These are phyloP conservation scores for Cutaneotrichosporon mucoides DNA, from an alignment of 1,284 basidiomycete genomes.

Conservation along the genomic window DNA sequence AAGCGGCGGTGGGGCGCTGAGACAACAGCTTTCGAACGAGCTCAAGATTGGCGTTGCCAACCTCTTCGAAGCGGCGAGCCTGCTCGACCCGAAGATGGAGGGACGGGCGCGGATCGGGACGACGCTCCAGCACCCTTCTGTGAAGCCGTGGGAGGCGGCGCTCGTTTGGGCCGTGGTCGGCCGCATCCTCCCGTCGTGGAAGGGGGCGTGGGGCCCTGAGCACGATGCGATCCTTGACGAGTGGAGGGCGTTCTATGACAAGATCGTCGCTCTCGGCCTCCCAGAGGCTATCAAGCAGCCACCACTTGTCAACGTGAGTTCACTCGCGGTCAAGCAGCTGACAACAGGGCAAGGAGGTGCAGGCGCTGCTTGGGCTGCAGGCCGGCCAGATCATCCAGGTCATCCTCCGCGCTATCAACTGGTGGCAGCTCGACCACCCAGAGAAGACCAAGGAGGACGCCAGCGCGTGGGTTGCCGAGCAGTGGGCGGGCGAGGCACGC, in stretches of 20 bases:
- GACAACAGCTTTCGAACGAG: slow-evolving; percentile 61
- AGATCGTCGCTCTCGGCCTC: slow-evolving; percentile 62
- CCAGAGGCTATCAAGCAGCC: slow-evolving; percentile 61
- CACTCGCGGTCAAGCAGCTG: neutral
- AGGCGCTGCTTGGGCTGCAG: slow-evolving; percentile 56
- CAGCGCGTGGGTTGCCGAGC: slow-evolving; percentile 59
- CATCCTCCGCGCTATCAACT: slow-evolving; percentile 61
- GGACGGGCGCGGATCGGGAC: slow-evolving; percentile 40
- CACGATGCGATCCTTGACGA: slow-evolving; percentile 55
- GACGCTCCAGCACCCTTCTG: slow-evolving; percentile 26
- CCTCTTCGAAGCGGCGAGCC: slow-evolving; percentile 59
- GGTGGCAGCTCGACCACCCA: slow-evolving; percentile 80
- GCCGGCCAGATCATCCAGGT: slow-evolving; percentile 67
- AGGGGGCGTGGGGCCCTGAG: slow-evolving; percentile 51
- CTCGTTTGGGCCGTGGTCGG: slow-evolving; percentile 69
- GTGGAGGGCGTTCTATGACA: slow-evolving; percentile 64
- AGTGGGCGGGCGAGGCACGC: slow-evolving; percentile 29
- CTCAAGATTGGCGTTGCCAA: slow-evolving; percentile 70
- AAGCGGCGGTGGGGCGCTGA: neutral
- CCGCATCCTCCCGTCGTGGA: slow-evolving; percentile 61
- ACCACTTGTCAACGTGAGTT: slow-evolving; percentile 59
- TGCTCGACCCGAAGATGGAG: slow-evolving; percentile 56
- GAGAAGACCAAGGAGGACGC: slow-evolving; percentile 63
- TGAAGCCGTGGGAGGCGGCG: slow-evolving; percentile 60
- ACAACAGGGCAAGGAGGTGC: slow-evolving; percentile 66